Percentiles rank a stretch among this genome's conserved stretches.
phyloP scores from a whole-genome alignment of 495 filamentous ascomycete species.

The Monascus purpureus region DNA sequence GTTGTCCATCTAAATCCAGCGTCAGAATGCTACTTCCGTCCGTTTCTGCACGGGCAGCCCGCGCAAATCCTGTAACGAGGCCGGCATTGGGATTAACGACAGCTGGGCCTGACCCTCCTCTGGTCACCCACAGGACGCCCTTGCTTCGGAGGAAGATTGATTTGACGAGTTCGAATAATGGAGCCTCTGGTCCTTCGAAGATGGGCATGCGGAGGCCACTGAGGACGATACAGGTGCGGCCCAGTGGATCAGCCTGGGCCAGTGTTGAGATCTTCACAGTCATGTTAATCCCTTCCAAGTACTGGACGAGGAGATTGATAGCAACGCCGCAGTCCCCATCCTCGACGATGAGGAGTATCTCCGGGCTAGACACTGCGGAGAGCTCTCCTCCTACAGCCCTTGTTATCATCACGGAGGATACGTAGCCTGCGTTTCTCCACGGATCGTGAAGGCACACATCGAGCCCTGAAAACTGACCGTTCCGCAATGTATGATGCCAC shows the following conservation, averaged over 20 bases:
- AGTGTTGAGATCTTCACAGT: conserved; percentile 3
- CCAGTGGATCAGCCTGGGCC: conserved; percentile 3
- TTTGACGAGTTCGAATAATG: conserved; percentile 9
- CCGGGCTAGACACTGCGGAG: neutral
- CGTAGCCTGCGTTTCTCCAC: too few relatives aligned
- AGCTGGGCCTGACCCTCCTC: conserved; percentile 6
- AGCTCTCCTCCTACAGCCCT: neutral
- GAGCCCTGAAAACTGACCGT: too few relatives aligned
- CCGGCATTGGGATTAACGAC: conserved; percentile 10
- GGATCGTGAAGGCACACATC: too few relatives aligned
- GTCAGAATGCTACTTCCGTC: conserved; percentile 13
- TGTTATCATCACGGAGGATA: conserved; percentile 1
- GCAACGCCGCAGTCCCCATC: neutral
- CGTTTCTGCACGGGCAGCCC: conserved; percentile 20
- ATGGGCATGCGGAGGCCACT: conserved; percentile 3
- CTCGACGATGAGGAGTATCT: conserved; percentile 7
- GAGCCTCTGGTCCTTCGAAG: conserved; percentile 1
- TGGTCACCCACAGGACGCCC: conserved; percentile 17
- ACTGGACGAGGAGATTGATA: neutral
- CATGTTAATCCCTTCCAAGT: neutral
- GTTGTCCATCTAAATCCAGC: conserved; percentile 11
- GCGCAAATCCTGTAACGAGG: conserved; percentile 13
- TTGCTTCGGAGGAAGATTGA: conserved; percentile 8
- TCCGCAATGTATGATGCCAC: neutral
- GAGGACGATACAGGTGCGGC: conserved; percentile 14